phyloP scores from a whole-genome alignment of 345 rosid species.

The Eucalyptus dawsonii region DNA sequence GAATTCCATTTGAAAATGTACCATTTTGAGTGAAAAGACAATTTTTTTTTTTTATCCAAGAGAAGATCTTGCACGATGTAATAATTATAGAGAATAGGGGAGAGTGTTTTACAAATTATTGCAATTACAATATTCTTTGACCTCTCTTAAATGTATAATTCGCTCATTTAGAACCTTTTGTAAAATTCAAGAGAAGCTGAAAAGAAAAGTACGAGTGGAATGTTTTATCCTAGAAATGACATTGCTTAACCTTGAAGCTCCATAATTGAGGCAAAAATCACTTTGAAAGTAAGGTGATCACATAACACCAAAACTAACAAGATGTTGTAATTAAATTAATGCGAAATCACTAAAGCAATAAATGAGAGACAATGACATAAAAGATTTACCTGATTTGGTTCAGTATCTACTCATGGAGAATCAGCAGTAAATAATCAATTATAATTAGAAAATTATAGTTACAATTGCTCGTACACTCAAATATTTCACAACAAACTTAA shows the following conservation, averaged over 20 bases:
- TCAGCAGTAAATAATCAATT: accelerated
- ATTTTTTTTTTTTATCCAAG: background rate
- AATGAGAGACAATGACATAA: background rate
- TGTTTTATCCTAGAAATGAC: background rate
- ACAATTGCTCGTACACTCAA: background rate
- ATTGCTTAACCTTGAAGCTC: background rate
- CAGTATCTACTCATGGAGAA: background rate
- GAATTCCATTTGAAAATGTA: background rate
- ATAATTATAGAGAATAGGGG: background rate
- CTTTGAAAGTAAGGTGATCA: background rate
- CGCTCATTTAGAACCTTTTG: background rate
- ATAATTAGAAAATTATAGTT: accelerated
- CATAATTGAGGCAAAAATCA: background rate
- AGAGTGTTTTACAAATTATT: background rate
- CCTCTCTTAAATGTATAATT: background rate
- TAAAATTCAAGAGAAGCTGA: background rate
- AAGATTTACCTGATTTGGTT: background rate
- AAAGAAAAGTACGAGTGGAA: background rate
- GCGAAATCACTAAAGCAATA: background rate
- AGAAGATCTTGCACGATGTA: background rate
- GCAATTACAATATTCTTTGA: background rate
- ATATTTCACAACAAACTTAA: background rate
- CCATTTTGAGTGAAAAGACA: background rate
- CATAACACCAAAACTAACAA: background rate
- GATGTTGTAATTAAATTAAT: background rate